Evolutionary conservation across 2,329 filamentous ascomycete genomes (phyloP), one percentile per base, ranked within the genome.

Genomic region (Cercospora sojina): DNA sequence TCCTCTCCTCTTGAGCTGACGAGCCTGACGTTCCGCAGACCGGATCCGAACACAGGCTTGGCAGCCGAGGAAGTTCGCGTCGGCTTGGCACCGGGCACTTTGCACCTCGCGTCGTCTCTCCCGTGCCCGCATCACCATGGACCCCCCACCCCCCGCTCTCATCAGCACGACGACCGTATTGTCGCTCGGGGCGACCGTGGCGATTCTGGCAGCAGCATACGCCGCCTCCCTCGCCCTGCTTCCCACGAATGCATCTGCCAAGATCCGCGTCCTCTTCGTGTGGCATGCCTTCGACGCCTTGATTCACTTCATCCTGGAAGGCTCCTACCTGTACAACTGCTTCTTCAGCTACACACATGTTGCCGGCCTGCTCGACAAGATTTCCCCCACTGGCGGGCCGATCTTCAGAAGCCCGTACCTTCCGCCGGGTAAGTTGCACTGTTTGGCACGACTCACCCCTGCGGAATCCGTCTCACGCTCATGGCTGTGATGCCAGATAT

Each of bases 241-340:
- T 27, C 86, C 89, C 3, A 77, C 81, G 18, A 76, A 80, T 23
- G 75, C 82, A 10, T 80, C 85, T 1, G 77, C 81, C 41, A 86
- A 88, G 60, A 84, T 85, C 64, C 92, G 93, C 68, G 82, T 91
- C 76, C 88, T 97, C 70, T 97, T 97, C 84, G 86, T 96, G 80
- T 97, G 94, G 94, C 93, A 97, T 82, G 86, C 91, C 41, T 96
- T 96, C 81, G 93, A 97, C 79, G 92, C 92, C 32, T 85, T 97
- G 51, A 94, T 93, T 75, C 95, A 99, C 82, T 88, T 96, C 79
- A 83, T 92, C 77, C 90, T 98, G 77, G 94, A 98, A 81, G 93
- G 92, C 62, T 90, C 88, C 74, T 98, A 92, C 80, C 87, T 97
- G 25, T 97, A 93, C 84, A 92, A 96, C 81, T 96, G 92, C 83